These are phyloP conservation scores for Extremus antarcticus DNA, from an alignment of 495 filamentous ascomycete genomes.

Conservation along the genomic window DNA sequence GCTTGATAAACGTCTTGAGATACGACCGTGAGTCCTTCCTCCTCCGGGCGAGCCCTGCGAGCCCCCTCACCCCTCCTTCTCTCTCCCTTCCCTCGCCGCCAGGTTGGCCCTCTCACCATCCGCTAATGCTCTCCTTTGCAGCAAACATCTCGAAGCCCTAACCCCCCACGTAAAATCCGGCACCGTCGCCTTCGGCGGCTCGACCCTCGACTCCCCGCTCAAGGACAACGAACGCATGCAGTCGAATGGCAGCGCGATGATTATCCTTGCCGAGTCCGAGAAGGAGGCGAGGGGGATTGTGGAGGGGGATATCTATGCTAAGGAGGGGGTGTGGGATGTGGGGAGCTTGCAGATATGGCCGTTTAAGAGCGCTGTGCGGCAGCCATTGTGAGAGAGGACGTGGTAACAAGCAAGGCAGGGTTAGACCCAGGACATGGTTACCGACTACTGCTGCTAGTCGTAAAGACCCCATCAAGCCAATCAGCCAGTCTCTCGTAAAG, in stretches of 20 bases:
- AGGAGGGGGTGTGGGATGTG: slow-evolving; percentile 71
- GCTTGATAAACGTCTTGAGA: slow-evolving; percentile 57
- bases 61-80: background rate
- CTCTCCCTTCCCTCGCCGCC: background rate
- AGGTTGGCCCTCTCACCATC: background rate
- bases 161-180: slow-evolving; percentile 35
- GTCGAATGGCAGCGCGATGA: slow-evolving; percentile 60
- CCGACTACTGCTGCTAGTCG: background rate
- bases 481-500: background rate
- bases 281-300: slow-evolving; percentile 59
- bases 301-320: slow-evolving; percentile 60
- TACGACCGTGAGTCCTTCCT: slow-evolving; percentile 64
- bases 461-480: background rate
- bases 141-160: slow-evolving; percentile 47
- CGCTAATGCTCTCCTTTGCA: slow-evolving; percentile 17
- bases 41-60: background rate
- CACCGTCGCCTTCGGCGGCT: slow-evolving; percentile 51
- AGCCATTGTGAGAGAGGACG: slow-evolving; percentile 16
- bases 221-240: slow-evolving; percentile 50
- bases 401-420: background rate
- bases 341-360: slow-evolving; percentile 42
- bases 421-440: background rate
- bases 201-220: slow-evolving; percentile 56
- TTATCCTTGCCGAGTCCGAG: slow-evolving; percentile 50
- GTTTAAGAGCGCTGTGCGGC: slow-evolving; percentile 30